Evolutionary conservation across 2,329 filamentous ascomycete genomes (phyloP).

Genomic region (Exophiala calicioides): DNA sequence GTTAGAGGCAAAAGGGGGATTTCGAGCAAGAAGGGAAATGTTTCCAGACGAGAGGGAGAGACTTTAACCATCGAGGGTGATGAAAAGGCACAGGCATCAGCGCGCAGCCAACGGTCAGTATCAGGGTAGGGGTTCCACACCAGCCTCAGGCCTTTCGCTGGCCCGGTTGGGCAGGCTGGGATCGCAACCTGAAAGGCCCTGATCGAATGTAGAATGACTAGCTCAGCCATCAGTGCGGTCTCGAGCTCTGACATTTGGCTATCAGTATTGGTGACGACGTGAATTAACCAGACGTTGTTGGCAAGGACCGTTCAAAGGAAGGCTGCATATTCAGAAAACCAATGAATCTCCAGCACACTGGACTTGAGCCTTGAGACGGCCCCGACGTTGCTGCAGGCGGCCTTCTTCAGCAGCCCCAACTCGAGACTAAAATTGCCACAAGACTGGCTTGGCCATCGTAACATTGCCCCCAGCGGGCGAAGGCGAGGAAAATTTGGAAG

Average conservation of each 20-base stretch:
- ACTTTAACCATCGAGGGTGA: conserved; percentile 8
- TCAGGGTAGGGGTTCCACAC: conserved; percentile 22
- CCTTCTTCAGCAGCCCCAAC: conserved; percentile 27
- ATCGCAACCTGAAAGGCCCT: conserved; percentile 21
- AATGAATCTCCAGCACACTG: conserved; percentile 26
- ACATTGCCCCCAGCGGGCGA: conserved; percentile 12
- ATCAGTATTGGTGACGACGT: conserved; percentile 26
- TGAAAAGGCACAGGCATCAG: conserved; percentile 17
- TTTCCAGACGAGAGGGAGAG: conserved; percentile 5
- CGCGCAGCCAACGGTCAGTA: conserved; percentile 18
- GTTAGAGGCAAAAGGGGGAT: neutral
- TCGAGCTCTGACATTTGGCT: conserved; percentile 26
- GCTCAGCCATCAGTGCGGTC: conserved; percentile 23
- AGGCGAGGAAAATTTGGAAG: conserved; percentile 21
- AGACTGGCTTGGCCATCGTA: conserved; percentile 24
- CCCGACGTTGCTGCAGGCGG: conserved; percentile 31
- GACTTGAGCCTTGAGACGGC: conserved; percentile 28
- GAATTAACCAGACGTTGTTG: conserved; percentile 29
- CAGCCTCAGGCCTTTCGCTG: conserved; percentile 20
- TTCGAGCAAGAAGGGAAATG: neutral
- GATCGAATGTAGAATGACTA: conserved; percentile 27
- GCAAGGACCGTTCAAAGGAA: conserved; percentile 27
- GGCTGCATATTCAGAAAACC: conserved; percentile 28
- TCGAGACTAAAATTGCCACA: conserved; percentile 30
- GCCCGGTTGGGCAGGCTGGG: conserved; percentile 19